phyloP scores from a whole-genome alignment of 805 yeast genomes.

The Candida pseudofarinosa region DNA sequence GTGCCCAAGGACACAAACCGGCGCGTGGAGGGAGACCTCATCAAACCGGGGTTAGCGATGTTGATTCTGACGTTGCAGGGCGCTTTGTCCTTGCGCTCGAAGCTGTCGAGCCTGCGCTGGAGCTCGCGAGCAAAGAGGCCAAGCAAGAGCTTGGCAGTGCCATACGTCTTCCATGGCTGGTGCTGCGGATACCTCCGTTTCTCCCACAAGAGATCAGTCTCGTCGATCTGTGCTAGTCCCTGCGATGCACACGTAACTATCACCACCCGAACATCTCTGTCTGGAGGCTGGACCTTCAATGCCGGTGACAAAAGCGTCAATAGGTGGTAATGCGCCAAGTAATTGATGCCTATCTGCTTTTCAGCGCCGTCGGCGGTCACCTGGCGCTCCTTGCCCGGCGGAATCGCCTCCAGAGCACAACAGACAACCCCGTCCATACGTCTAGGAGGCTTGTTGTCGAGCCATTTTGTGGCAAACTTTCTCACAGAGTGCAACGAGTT shows the following conservation, averaged over 20 bases:
- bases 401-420: constrained; percentile 80
- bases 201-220: constrained; percentile 64
- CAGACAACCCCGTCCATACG: constrained; percentile 87
- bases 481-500: constrained; percentile 70
- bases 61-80: constrained; percentile 67
- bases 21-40: constrained; percentile 83
- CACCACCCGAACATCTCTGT: constrained; percentile 84
- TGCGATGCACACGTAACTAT: constrained; percentile 78
- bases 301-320: constrained; percentile 79
- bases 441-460: constrained; percentile 86
- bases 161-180: constrained; percentile 73
- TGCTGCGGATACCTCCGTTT: constrained; percentile 51
- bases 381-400: constrained; percentile 61
- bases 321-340: constrained; percentile 75
- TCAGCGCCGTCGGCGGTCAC: constrained; percentile 82
- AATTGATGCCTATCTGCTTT: constrained; percentile 78
- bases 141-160: constrained; percentile 75
- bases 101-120: constrained; percentile 58
- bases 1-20: constrained; percentile 76
- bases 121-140: constrained; percentile 73
- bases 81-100: constrained; percentile 66
- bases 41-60: constrained; percentile 86
- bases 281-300: constrained; percentile 85
- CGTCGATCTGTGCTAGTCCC: constrained; percentile 62
- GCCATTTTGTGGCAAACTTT: constrained; percentile 90